These are phyloP conservation scores for Solidago caesia DNA, from an alignment of 129 eudicot genomes.

Conservation along the genomic window DNA sequence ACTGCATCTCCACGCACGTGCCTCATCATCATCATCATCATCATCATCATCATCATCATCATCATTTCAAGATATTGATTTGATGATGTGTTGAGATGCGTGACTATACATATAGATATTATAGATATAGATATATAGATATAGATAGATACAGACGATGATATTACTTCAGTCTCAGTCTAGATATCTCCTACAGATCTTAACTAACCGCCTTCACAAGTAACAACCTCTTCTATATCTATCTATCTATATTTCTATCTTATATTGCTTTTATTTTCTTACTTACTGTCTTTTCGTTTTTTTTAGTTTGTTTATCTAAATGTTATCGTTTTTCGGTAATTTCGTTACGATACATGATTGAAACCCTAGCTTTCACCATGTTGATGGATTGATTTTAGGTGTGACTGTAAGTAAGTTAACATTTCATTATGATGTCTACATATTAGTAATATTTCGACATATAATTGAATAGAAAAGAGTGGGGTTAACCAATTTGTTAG, in stretches of 20 bases:
- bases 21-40: no score
- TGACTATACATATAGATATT: conserved; percentile 8
- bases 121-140: neutral
- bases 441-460: neutral
- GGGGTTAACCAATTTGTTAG: no score
- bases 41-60: no score
- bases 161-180: conserved; percentile 73
- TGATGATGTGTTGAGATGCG: conserved; percentile 15
- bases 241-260: neutral
- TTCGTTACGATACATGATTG: neutral
- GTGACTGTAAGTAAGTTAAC: neutral
- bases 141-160: conserved; percentile 36
- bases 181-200: conserved; percentile 68
- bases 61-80: no score
- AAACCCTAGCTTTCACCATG: conserved; percentile 19
- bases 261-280: neutral
- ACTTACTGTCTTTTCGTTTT: neutral
- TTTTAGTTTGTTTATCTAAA: no score
- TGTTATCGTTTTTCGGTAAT: no score
- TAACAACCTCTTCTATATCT: conserved; percentile 18
- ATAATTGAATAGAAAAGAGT: conserved; percentile 10
- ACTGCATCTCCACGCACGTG: no score
- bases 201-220: conserved; percentile 63
- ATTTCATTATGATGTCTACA: neutral
- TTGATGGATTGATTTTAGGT: neutral